Evolutionary conservation across 768 basidiomycete genomes (phyloP).

Genomic region (Aureoboletus auriporus): DNA sequence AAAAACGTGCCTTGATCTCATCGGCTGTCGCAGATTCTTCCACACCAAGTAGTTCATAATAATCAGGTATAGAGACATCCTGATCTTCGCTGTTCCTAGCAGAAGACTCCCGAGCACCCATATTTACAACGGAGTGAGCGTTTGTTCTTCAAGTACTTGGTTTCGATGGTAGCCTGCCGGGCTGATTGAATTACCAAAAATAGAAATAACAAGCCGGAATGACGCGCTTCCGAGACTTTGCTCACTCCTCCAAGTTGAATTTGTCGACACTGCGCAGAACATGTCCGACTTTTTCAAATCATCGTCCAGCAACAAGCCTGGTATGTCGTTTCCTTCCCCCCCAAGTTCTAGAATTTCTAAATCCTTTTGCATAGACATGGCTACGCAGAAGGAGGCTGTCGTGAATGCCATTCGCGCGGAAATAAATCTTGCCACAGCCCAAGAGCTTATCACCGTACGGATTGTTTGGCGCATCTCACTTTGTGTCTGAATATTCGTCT

Average conservation of each 20-base stretch:
- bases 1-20: slow-evolving; percentile 72
- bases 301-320: slow-evolving; percentile 28
- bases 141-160: not conserved
- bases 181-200: slow-evolving; percentile 10
- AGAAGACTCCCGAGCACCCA: slow-evolving; percentile 72
- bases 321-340: slow-evolving; percentile 4
- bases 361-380: slow-evolving; percentile 29
- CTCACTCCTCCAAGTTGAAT: not conserved
- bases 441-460: slow-evolving; percentile 73
- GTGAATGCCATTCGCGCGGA: slow-evolving; percentile 68
- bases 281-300: slow-evolving; percentile 58
- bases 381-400: slow-evolving; percentile 38
- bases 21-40: slow-evolving; percentile 79
- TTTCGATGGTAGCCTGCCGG: not conserved
- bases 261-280: not conserved
- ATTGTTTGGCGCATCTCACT: not conserved
- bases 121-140: slow-evolving; percentile 20
- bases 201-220: not conserved
- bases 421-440: slow-evolving; percentile 69
- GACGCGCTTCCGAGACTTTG: too few species aligned
- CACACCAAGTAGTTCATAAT: slow-evolving; percentile 79
- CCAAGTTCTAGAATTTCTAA: not conserved
- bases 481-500: not conserved
- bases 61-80: slow-evolving; percentile 46
- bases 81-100: slow-evolving; percentile 29